Base-by-base conservation (phyloP, 1,284 basidiomycete species). In the Inonotus hispidus region DNA sequence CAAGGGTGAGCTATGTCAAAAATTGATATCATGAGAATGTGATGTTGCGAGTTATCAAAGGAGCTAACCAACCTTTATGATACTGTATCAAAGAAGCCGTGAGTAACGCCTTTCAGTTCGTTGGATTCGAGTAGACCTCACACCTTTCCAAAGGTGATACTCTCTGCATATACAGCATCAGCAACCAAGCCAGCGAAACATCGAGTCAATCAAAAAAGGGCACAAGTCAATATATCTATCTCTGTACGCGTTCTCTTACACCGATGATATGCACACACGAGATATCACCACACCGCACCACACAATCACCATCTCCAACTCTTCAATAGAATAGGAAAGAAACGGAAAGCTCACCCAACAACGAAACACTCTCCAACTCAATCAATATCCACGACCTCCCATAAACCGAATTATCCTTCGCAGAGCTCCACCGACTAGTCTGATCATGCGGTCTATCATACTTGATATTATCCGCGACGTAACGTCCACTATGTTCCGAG, bases 91-190 rank as follows among this genome's bases (percentile, higher is more conserved):
- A 37, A 37, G 32, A 53, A 50, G 47, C 53, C 25, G 35, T 53
- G 27, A 53, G 47, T 39, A 29, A 59, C 3, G 32, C 56, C 55
- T 55, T 21, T 16, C 6, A 43, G n/a, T 58, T 62, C 58, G 60
- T 29, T 54, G 47, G 57, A 16, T 38, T 27, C 11, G 29, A 39
- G 27, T 50, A 50, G 27, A 56, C 19, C 32, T 41, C 80, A 66
- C 68, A 88, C 89, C 80, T 91, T 92, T 67, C 90, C 88, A 71
- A 92, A 91, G 2, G 83, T 89, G 64, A 91, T 83, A 60, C 74
- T 83, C 68, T 83, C 89, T 91, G 57, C 10, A 29, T 25, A 32
- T 35, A 35, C 41, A 27, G 19, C 27, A 43, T 59, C 19, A 59
- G 32, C 32, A 25, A 14, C 19, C 39, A 14, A 19, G 16, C 29